Evolutionary conservation across 257 asterid genomes (phyloP), one percentile per base, ranked within the genome.

Genomic region (Cinchona pubescens): DNA sequence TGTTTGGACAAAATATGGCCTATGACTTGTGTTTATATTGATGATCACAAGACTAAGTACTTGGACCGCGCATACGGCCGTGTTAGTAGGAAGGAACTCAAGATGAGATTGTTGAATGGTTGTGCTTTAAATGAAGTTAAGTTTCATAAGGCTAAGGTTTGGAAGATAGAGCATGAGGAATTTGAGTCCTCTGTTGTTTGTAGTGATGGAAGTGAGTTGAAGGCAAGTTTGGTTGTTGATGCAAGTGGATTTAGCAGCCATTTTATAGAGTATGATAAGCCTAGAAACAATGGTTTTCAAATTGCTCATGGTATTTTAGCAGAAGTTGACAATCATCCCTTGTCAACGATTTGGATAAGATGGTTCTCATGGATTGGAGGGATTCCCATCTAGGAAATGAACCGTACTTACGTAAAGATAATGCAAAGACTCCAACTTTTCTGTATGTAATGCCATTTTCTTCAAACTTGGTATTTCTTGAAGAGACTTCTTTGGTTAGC

Each of bases 361-460:
- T 94, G 97, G 88, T 90, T 62, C 85, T 94, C 61, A 90, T 94
- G 99, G 99, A 92, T 83, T 94, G 97, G 97, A 88, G 99, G 75
- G 99, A 94, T 75, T 83, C 96, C 53, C 99, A 94, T 79, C 76
- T 94, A 1, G 96, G 95, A n/a, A 94, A 88, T 48, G 99, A 94
- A 87, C 99, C 97, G 1, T 37, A 79, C 42, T 62, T 90, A 30
- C 86, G 96, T 0, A 73, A 69, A 15, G 74, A 77, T 49, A 92
- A 92, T 71, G 67, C 91, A 27, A 86, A 60, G 55, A 51, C 61
- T 19, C 98, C 98, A 1, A 90, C 97, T 32, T 92, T 94, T 62
- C 80, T 94, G 40, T 94, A 94, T 60, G 97, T 83, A 14, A 92
- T 94, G 98, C 98, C 97, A 18, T 89, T 94, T 75, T 92, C 86